Evolutionary conservation across 371 early-diverging fungal genomes (phyloP), one percentile per base, ranked within the genome.

Genomic region (Lichtheimia ornata): DNA sequence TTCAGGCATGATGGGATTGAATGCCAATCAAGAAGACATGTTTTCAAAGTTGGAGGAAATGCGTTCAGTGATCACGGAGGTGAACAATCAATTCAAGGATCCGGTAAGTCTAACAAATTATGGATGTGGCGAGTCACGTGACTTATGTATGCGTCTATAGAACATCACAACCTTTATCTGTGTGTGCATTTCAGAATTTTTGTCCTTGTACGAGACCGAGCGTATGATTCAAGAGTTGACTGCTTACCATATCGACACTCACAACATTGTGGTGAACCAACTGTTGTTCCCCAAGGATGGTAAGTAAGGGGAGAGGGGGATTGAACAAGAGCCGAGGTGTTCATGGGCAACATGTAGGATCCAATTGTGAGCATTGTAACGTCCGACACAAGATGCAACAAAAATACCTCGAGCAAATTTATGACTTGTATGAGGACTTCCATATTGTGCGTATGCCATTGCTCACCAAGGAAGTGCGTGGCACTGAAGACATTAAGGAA

Each of bases 221-320:
- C 90, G 99, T 62, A 94, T 99, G 94, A 95, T 99, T 69, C 98
- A 99, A 77, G 99, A 99, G 77, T 83, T 99, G 70, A 95, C 96
- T 4, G 83, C 90, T 22, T 97, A 94, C 74, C 87, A 95, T 57
- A 99, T 99, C 55, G 99, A 99, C 73, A 97, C 97, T 11, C 98
- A 99, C 84, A 99, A 98, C 74, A 98, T 99, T 67, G 91, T 99
- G 42, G 98, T 98, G 64, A 99, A 99, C 77, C 99, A 99, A 85
- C 82, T 99, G 58, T 76, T 99, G 70, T 95, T 92, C 82, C 99
- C 99, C 50, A 92, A 92, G 70, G 84, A 87, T 64, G 94, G 89
- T 85, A 74, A 56, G 65, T 58, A 40, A 49, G 7, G 14, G 15
- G 18, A 49, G 7, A 6, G 15, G 18, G 17, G 47, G 2, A 49